These are phyloP conservation scores for Chrysanthemum seticuspe DNA, from an alignment of 129 eudicot species.

Conservation along the genomic window DNA sequence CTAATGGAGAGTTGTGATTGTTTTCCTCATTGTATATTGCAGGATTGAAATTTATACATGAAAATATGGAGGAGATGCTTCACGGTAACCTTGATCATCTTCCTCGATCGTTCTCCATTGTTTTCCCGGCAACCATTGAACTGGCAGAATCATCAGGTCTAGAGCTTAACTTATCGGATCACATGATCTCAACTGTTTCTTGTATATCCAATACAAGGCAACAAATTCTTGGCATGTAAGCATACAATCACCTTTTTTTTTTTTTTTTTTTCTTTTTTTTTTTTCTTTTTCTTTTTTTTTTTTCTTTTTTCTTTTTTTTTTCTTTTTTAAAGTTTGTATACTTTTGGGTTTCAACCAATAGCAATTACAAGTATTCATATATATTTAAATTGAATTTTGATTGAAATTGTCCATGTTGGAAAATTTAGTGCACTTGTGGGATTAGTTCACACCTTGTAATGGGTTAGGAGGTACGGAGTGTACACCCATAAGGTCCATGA, in stretches of 20 bases:
- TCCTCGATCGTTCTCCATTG: constrained; percentile 51
- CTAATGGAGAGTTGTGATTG: background rate
- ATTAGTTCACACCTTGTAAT: too few species aligned
- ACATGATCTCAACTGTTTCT: constrained; percentile 19
- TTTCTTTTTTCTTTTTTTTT: too few species aligned
- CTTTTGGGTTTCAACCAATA: too few species aligned
- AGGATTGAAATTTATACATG: constrained; percentile 46
- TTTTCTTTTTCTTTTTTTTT: too few species aligned
- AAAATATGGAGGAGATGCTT: constrained; percentile 35
- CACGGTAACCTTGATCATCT: constrained; percentile 19
- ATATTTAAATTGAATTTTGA: too few species aligned
- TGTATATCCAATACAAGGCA: constrained; percentile 28
- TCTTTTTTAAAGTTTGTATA: too few species aligned
- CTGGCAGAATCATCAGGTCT: constrained; percentile 35
- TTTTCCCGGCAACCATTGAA: constrained; percentile 53
- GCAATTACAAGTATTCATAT: background rate
- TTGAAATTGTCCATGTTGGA: too few species aligned
- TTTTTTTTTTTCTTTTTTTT: too few species aligned
- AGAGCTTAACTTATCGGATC: constrained; percentile 31
- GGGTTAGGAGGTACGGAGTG: too few species aligned
- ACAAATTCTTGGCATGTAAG: constrained; percentile 36
- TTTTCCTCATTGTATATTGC: background rate
- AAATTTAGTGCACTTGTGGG: too few species aligned
- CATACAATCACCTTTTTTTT: background rate
- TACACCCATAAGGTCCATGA: too few species aligned